Percentiles rank a stretch among this genome's conserved stretches.
phyloP scores from a whole-genome alignment of 768 basidiomycete genomes.

The Mycena filopes region DNA sequence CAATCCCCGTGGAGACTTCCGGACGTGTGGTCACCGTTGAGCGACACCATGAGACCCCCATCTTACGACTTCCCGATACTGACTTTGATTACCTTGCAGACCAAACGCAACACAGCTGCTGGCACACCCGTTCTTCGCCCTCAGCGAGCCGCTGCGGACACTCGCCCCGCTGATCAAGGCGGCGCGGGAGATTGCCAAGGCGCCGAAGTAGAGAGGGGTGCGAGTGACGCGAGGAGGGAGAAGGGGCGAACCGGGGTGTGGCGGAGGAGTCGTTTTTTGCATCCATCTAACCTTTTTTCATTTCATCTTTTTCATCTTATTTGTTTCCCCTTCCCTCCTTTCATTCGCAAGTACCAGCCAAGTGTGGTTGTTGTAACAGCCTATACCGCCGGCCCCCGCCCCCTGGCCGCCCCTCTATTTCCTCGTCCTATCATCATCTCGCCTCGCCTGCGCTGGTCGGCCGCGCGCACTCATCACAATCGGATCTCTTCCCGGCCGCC shows the following conservation, averaged over 20 bases:
- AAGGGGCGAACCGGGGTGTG: background rate
- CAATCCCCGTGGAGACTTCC: no score
- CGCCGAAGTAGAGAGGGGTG: conserved; percentile 43
- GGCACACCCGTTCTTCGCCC: conserved; percentile 89
- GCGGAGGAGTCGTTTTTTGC: conserved; percentile 1
- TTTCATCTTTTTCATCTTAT: conserved; percentile 1
- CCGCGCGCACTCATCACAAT: no score
- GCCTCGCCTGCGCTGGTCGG: background rate
- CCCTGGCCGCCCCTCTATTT: background rate
- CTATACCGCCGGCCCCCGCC: background rate
- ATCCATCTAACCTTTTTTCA: conserved; percentile 13
- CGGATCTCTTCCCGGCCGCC: no score
- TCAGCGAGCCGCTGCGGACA: conserved; percentile 87
- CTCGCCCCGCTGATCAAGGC: conserved; percentile 93
- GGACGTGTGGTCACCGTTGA: no score
- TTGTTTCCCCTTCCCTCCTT: no score
- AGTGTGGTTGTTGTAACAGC: background rate
- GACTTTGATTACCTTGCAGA: background rate
- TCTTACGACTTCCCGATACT: no score
- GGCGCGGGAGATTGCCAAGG: conserved; percentile 85
- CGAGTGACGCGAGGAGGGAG: background rate
- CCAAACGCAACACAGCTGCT: conserved; percentile 33
- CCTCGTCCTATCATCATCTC: background rate
- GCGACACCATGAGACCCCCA: no score
- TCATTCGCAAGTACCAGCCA: background rate